Base-by-base conservation (phyloP, 148 eudicot species). In the Pharnaceum exiguum region DNA sequence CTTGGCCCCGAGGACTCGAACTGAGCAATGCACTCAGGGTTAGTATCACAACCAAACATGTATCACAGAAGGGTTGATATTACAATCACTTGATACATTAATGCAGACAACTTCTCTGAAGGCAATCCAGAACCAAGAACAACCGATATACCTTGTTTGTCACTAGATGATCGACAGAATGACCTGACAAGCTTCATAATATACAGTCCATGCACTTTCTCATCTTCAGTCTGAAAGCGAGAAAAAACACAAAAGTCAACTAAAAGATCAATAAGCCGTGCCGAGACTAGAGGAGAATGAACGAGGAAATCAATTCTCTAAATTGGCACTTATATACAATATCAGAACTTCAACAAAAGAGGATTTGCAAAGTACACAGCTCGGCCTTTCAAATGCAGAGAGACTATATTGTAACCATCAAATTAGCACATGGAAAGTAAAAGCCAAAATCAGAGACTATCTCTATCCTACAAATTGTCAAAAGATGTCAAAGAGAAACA, bases 101-200 rank as follows among this genome's bases (percentile, higher is more conserved):
- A n/a, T n/a, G n/a, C n/a, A n/a, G n/a, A n/a, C n/a, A n/a, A n/a
- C n/a, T n/a, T n/a, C n/a, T n/a, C n/a, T n/a, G n/a, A n/a, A n/a
- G n/a, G n/a, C n/a, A 12, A 39, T 42, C 5, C 12, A 32, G 59
- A 13, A 17, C 5, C 15, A 58, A 43, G 32, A 12, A 10, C 51
- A 51, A 54, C 32, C 27, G 4, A 63, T 57, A n/a, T 67, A 90
- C 97, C 87, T 65, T 75, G 65, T 60, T 60, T 72, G 19, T 85
- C 98, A 55, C 37, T 72, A 25, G 94, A 68, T 7, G 95, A 82
- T 60, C 94, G 65, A 63, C 94, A 87, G 58, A 91, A 91, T 55
- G 96, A 91, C 69, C 98, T 87, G 62, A 85, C 98, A 64, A 91
- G 90, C 73, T 85, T 88, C 88, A 79, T 82, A n/a, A 81, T 78